Evolutionary conservation across 139 green algal species (phyloP).

Genomic region (Dunaliella primolecta): DNA sequence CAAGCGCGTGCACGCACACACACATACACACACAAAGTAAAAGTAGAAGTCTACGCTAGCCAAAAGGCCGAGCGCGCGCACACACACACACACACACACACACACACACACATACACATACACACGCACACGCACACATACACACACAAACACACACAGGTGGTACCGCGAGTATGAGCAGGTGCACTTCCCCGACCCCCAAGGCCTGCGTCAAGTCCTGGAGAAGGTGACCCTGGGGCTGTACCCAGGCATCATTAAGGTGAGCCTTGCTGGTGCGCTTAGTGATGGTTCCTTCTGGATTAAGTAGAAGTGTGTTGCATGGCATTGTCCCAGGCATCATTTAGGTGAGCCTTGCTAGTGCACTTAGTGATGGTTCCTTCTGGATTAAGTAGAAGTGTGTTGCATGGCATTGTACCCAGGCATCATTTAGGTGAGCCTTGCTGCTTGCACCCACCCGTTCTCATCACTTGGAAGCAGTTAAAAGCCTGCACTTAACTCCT

Average conservation of each 20-base stretch:
- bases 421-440: conserved; percentile 47
- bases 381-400: neutral
- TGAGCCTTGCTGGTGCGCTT: conserved; percentile 8
- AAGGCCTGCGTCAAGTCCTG: conserved; percentile 55
- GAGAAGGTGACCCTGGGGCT: conserved; percentile 54
- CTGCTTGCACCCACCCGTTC: neutral
- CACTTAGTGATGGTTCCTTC: neutral
- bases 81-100: neutral
- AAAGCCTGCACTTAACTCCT: too few species aligned
- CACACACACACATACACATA: neutral
- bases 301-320: neutral
- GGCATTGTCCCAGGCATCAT: conserved; percentile 48
- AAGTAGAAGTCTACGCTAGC: too few species aligned
- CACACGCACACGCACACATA: neutral
- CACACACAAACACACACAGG: conserved; percentile 8
- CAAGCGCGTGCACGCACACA: neutral
- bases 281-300: neutral
- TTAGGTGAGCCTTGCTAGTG: conserved; percentile 32
- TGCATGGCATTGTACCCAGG: conserved; percentile 45
- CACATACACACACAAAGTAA: neutral
- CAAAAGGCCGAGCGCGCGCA: too few species aligned
- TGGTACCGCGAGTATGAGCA: conserved; percentile 79
- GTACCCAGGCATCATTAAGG: conserved; percentile 73
- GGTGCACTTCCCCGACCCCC: conserved; percentile 81
- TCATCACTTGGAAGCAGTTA: too few species aligned